Base-by-base conservation (phyloP, 1,284 basidiomycete species). In the Pterulicium gracile region DNA sequence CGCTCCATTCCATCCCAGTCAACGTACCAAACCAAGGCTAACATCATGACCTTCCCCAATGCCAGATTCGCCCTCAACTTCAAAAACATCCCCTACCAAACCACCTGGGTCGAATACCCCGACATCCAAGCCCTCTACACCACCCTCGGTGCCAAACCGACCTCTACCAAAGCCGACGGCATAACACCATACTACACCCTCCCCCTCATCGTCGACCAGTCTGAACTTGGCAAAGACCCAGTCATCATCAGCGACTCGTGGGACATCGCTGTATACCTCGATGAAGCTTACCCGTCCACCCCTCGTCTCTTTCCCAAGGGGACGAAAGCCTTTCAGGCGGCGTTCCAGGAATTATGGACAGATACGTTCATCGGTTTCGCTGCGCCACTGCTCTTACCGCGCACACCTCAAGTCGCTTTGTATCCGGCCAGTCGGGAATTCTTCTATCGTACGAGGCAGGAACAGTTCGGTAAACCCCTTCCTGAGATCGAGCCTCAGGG, bases 201-300 rank as follows among this genome's bases (percentile, higher is more conserved):
- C 7, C 42, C 42, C 7, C 12, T 43, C 18, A 43, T 43, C 23
- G 4, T 21, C 13, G 42, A 43, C 23, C 14, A 21, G 7, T 21
- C 12, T 4, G 23, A 17, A 7, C 19, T 17, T 10, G 23, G 12
- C 4, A n/a, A n/a, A n/a, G n/a, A n/a, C n/a, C n/a, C n/a, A n/a
- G n/a, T n/a, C n/a, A 19, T 24, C 23, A 43, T 43, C 5, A 21
- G 19, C 4, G 42, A 43, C 23, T 22, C 20, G 4, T 43, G 42
- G 42, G 23, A 43, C 20, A 43, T 43, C 23, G 20, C 42, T 5
- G 20, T 43, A 19, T 43, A 43, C 17, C 42, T 43, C 7, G 42
- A 43, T 19, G 20, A 43, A 23, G 17, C 23, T 14, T 43, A 43
- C 42, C 42, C 42, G 12, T 7, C 20, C 17, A 7, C 12, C 7